Base-by-base conservation (phyloP, 208 protist species). In the Trypanosoma congolense region DNA sequence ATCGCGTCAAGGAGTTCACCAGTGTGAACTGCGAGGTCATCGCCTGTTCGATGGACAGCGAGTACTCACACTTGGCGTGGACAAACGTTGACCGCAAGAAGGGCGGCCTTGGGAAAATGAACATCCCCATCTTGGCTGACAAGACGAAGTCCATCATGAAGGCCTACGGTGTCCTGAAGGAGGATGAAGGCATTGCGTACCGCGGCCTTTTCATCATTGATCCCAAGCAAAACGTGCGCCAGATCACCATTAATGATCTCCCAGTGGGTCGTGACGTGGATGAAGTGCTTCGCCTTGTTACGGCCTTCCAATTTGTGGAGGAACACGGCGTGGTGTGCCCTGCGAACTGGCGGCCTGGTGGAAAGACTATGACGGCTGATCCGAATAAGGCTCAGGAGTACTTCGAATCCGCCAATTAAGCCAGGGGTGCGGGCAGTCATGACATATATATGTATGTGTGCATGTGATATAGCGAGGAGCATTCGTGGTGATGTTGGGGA, bases 61-160 rank as follows among this genome's bases (percentile, higher is more conserved):
- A 97, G 70, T 98, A 88, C 80, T 77, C 80, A n/a, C 97, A 99
- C 64, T 77, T 98, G 10, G 96, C 97, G 33, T 99, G 96, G 96
- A 90, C 91, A 52, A 83, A 91, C 47, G 76, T 80, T 21, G 89
- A 97, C 49, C 87, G 96, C 73, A 97, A 97, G 66, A 76, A 98
- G 67, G 98, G 98, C 54, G 98, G 98, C 40, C 86, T 99, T 19
- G 98, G 97, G 64, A 26, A 65, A 21, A 96, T 98, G 68, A 80
- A 95, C 24, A 95, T 98, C 62, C 96, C 97, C 51, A 80, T 99
- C 35, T 35, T 99, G 40, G 77, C 94, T 16, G 98, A 99, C 83
- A 78, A 97, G 44, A 96, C 73, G 50, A 92, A 97, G 70, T 78
- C 76, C 30, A 94, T 98, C 59, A 72, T 90, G 36, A 60, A 65